Evolutionary conservation across 176 grass and related monocot species (phyloP).

Genomic region (Saccharum spontaneum): DNA sequence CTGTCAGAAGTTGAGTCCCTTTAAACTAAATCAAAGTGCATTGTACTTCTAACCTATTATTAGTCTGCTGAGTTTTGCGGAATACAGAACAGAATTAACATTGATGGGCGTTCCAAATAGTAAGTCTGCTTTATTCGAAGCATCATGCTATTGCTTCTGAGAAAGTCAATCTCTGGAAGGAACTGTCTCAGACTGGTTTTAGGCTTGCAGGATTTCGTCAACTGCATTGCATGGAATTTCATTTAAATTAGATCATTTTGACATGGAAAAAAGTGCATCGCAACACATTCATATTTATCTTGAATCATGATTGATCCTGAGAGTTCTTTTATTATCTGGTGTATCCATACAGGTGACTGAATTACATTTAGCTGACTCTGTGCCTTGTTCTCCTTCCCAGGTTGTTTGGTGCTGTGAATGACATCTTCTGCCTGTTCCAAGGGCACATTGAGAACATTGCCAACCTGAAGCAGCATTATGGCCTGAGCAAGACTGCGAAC

Average conservation of each 20-base stretch:
- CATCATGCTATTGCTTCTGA: background rate
- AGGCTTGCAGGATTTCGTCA: too few species aligned
- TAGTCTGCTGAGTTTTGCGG: background rate
- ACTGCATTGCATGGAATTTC: background rate
- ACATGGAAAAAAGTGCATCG: background rate
- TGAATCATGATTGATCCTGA: background rate
- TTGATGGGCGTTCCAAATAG: background rate
- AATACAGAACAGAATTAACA: background rate
- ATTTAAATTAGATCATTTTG: background rate
- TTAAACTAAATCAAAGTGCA: constrained; percentile 31
- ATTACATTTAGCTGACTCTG: background rate
- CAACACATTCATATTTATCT: background rate
- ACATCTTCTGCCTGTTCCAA: constrained; percentile 93
- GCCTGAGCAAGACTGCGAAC: constrained; percentile 75
- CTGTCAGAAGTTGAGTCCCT: background rate
- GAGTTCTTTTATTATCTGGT: constrained; percentile 3
- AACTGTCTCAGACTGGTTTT: background rate
- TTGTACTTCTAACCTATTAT: constrained; percentile 7
- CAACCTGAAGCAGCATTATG: constrained; percentile 88
- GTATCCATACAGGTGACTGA: background rate
- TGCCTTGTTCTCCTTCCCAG: constrained; percentile 40
- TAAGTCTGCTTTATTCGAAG: constrained; percentile 8
- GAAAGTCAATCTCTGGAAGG: background rate
- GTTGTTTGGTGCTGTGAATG: constrained; percentile 72
- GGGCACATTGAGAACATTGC: constrained; percentile 83